phyloP scores from a whole-genome alignment of 108 stramenopile species.

The Nitzschia palea region DNA sequence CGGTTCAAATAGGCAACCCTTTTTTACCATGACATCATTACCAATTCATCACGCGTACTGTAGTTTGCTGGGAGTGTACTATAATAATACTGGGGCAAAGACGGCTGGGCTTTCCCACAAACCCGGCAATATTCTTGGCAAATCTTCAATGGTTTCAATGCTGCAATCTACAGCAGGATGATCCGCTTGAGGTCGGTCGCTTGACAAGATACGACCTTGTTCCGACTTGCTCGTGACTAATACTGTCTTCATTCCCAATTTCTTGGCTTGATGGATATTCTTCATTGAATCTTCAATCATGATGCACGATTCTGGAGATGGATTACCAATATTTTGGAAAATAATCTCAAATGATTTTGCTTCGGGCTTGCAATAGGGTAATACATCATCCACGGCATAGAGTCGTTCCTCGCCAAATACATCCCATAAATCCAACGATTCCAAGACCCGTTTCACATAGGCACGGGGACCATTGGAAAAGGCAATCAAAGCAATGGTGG shows the following conservation, averaged over 20 bases:
- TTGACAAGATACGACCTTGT: conserved; percentile 47
- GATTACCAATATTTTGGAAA: conserved; percentile 42
- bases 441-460: conserved; percentile 62
- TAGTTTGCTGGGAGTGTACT: too few species aligned
- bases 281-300: conserved; percentile 92
- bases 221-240: conserved; percentile 61
- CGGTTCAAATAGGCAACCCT: too few species aligned
- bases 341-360: conserved; percentile 65
- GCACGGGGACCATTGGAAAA: conserved; percentile 79
- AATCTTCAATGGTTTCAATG: conserved; percentile 59
- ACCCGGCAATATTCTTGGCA: conserved; percentile 41
- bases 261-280: conserved; percentile 72
- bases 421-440: conserved; percentile 51
- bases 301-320: conserved; percentile 52
- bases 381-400: conserved; percentile 80
- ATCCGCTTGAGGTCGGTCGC: conserved; percentile 49
- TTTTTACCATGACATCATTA: too few species aligned
- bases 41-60: too few species aligned
- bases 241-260: conserved; percentile 76
- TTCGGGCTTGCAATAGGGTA: conserved; percentile 87
- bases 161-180: conserved; percentile 72
- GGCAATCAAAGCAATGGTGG: conserved; percentile 50
- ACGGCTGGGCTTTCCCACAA: conserved; percentile 53
- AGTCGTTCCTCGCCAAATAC: conserved; percentile 60
- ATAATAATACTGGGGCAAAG: conserved; percentile 54